Base-by-base conservation (phyloP, 805 yeast species). In the Candida michaelii region DNA sequence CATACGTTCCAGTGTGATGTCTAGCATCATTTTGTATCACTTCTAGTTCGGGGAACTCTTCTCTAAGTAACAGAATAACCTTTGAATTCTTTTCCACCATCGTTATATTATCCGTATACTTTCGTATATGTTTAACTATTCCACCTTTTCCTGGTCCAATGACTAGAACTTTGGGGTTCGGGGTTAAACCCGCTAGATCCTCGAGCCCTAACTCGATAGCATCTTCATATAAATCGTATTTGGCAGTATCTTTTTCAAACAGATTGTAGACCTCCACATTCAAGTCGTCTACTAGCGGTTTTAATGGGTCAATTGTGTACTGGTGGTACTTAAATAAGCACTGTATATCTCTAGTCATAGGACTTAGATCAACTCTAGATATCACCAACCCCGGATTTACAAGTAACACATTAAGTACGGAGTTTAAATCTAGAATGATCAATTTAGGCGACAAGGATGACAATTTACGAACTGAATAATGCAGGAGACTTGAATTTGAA, bases 111-210 rank as follows among this genome's bases (percentile, higher is more conserved):
- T 15, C 5, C 6, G 24, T 21, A 19, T 40, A 31, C 18, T 36
- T 42, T 6, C 23, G 8, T 2, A 39, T 35, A 11, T 36, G 21
- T 33, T 81, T 81, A 2, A 89, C 80, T 21, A 90, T 62, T 0
- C 91, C 90, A 1, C 97, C 97, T 34, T 89, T 66, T 1, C 97
- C 97, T 0, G 97, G 93, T 0, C 97, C 97, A 2, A 85, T 80
- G 2, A 90, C 74, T 3, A 85, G 71, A 7, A 86, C 63, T 2
- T 41, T 44, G 2, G 33, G 17, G 12, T 18, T 21, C 11, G 12
- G 5, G 16, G 30, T 17, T 47, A 55, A 5, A 38, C 57, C 71
- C 1, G 35, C n/a, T 2, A 85, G 45, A 0, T 90, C 88, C 32
- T n/a, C n/a, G n/a, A n/a, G n/a, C n/a, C n/a, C n/a, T n/a, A 69